Percentiles rank a stretch among this genome's conserved stretches.
Evolutionary conservation across 2,329 filamentous ascomycete species (phyloP).

Genomic region (Stenocarpella maydis): DNA sequence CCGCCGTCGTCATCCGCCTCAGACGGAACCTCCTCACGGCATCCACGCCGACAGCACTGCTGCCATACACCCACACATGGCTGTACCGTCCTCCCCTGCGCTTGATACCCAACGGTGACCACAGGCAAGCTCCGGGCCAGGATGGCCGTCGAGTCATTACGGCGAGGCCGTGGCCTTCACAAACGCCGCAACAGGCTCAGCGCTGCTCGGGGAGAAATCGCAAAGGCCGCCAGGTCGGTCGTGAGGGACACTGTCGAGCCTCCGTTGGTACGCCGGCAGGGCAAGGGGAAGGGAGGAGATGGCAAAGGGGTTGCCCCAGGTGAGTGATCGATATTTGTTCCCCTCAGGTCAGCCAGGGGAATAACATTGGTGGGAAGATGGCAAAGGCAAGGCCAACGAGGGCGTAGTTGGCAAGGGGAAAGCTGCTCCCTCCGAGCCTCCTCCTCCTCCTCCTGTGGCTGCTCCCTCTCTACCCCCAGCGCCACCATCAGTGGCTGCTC

Average conservation of each 20-base stretch:
- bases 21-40: not conserved
- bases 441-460: not conserved
- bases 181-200: constrained; percentile 19
- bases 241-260: not conserved
- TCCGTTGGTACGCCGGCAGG: constrained; percentile 10
- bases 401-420: not conserved
- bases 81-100: not conserved
- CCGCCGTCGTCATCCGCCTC: not conserved
- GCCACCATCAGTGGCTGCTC: not conserved
- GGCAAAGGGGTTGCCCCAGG: constrained; percentile 24
- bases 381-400: constrained; percentile 4
- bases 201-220: not conserved
- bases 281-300: constrained; percentile 3
- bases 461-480: not conserved
- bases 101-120: constrained; percentile 12
- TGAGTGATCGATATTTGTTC: constrained; percentile 19
- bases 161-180: constrained; percentile 18
- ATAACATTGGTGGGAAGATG: constrained; percentile 18
- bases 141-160: constrained; percentile 7
- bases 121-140: not conserved
- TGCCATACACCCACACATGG: constrained; percentile 12
- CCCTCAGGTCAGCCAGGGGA: constrained; percentile 3
- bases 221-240: not conserved
- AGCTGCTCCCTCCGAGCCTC: not conserved
- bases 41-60: not conserved